Percentiles rank a stretch among this genome's conserved stretches.
Evolutionary conservation across 179 eudicot species (phyloP).

Genomic region (Actinidia polygama): DNA sequence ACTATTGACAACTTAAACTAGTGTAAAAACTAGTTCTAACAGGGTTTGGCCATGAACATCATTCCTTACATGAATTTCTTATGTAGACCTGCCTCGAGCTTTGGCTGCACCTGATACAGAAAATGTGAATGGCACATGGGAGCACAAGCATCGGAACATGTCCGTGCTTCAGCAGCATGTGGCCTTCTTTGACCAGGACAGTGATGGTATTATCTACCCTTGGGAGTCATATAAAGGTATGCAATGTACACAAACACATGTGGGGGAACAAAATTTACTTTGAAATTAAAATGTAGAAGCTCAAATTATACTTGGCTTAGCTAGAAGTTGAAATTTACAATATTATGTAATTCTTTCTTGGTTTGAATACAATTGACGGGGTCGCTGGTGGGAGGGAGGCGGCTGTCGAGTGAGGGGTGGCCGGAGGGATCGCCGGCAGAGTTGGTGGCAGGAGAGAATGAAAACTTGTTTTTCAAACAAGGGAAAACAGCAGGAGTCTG

Average conservation of each 20-base stretch:
- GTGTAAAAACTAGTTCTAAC: not conserved
- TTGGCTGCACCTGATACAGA: conserved; percentile 55
- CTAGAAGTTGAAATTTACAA: no score
- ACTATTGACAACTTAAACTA: not conserved
- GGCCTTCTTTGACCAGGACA: conserved; percentile 63
- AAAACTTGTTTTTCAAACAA: no score
- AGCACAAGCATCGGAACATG: conserved; percentile 53
- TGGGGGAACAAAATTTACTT: not conserved
- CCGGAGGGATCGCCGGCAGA: no score
- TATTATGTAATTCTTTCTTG: no score
- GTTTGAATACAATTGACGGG: no score
- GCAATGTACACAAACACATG: not conserved
- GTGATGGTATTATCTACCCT: conserved; percentile 65
- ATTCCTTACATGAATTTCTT: not conserved
- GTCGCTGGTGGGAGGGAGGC: no score
- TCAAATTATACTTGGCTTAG: not conserved
- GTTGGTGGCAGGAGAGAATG: no score
- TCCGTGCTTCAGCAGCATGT: conserved; percentile 68
- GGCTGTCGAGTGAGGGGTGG: no score
- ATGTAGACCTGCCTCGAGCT: conserved; percentile 60
- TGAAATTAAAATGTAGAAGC: not conserved
- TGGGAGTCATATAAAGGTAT: conserved; percentile 57
- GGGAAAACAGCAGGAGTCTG: not conserved
- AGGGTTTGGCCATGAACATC: no score
- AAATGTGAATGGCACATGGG: conserved; percentile 57